These are phyloP conservation scores for Trichophaea hybrida DNA, from an alignment of 2,329 filamentous ascomycete genomes.

Conservation along the genomic window DNA sequence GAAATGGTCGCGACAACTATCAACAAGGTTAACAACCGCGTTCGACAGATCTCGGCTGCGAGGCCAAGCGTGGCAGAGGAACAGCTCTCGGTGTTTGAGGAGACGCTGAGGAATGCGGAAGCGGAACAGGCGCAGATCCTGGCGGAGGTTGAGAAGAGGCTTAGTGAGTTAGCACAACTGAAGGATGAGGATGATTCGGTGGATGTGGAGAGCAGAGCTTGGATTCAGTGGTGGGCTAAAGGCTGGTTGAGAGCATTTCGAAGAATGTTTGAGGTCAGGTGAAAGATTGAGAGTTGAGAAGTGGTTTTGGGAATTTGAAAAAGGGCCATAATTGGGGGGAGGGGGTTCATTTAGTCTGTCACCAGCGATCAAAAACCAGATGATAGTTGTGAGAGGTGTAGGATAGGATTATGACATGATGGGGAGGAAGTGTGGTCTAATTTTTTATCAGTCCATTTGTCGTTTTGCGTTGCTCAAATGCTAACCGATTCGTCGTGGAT, in stretches of 20 bases:
- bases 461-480: no score
- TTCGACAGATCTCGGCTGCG: slow-evolving; percentile 61
- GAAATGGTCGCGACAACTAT: slow-evolving; percentile 85
- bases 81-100: slow-evolving; percentile 44
- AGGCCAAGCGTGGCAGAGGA: slow-evolving; percentile 38
- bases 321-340: no score
- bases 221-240: slow-evolving; percentile 66
- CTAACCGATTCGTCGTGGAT: no score
- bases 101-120: slow-evolving; percentile 54
- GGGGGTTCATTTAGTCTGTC: no score
- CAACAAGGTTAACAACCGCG: slow-evolving; percentile 73
- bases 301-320: no score
- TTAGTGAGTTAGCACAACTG: slow-evolving; percentile 56
- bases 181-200: slow-evolving; percentile 44
- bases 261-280: slow-evolving; percentile 55
- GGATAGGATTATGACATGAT: no score
- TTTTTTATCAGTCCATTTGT: no score
- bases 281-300: no score
- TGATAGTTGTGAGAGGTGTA: no score
- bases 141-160: slow-evolving; percentile 57
- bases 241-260: slow-evolving; percentile 78
- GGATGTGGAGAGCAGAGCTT: slow-evolving; percentile 47
- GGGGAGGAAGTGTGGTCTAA: no score
- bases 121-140: slow-evolving; percentile 67
- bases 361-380: no score